A percentile compares a stretch with the other conserved stretches of the same genome.
Evolutionary conservation across 768 basidiomycete species (phyloP).

Genomic region (Amanita jacksonii): DNA sequence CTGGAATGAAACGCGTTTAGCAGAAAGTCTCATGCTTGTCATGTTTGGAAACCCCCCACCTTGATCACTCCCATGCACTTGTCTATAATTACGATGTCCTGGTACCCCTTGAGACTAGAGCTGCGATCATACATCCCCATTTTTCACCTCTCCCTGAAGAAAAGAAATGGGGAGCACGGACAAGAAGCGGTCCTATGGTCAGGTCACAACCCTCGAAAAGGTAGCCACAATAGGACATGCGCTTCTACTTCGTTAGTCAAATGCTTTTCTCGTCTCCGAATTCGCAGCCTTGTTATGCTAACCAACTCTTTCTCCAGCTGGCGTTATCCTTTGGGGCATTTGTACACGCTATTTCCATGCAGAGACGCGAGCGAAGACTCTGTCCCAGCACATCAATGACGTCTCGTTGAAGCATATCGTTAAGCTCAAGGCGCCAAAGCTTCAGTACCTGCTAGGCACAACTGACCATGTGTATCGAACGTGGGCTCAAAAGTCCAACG

Average conservation of each 20-base stretch:
- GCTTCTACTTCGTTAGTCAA: constrained; percentile 4
- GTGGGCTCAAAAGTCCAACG: constrained; percentile 14
- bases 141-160: not conserved
- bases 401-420: constrained; percentile 9
- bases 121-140: not conserved
- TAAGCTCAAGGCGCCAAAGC: constrained; percentile 12
- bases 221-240: constrained; percentile 1
- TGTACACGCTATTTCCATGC: constrained; percentile 4
- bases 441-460: constrained; percentile 17
- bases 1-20: constrained; percentile 1
- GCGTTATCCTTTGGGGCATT: constrained; percentile 7
- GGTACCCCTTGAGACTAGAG: not conserved
- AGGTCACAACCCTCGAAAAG: constrained; percentile 7
- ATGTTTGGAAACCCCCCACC: not conserved
- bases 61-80: not conserved
- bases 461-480: constrained; percentile 14
- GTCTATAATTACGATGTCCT: not conserved
- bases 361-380: constrained; percentile 2
- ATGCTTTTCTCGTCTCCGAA: no score
- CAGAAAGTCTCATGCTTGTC: no score
- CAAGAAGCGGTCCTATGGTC: not conserved
- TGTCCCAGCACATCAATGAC: constrained; percentile 4
- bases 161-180: not conserved
- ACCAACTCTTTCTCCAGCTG: constrained; percentile 1
- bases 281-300: not conserved